A percentile compares a stretch with the other conserved stretches of the same genome.
These are phyloP conservation scores for Dillenia turbinata DNA, from an alignment of 164 flowering plant species.

Conservation along the genomic window DNA sequence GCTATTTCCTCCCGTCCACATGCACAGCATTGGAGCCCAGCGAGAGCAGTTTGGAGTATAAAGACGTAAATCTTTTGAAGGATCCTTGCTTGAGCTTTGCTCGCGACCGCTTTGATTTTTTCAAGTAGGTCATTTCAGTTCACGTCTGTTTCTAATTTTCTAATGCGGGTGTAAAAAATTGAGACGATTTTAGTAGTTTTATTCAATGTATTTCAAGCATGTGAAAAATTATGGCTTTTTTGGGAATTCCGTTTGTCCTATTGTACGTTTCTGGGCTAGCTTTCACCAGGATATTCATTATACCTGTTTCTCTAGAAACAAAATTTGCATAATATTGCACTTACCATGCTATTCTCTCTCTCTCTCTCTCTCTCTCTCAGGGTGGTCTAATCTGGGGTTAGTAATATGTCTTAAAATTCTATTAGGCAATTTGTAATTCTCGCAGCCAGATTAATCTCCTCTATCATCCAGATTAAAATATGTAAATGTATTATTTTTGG, in stretches of 20 bases:
- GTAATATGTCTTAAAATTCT: too few relatives aligned
- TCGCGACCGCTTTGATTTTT: constrained; percentile 68
- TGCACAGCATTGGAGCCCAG: too few relatives aligned
- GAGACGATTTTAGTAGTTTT: not conserved
- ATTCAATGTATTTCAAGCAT: not conserved
- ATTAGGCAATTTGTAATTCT: too few relatives aligned
- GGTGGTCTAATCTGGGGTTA: too few relatives aligned
- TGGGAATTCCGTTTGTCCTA: not conserved
- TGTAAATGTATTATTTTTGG: too few relatives aligned
- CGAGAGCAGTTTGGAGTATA: constrained; percentile 8
- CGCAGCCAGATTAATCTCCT: too few relatives aligned
- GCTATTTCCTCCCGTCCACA: constrained; percentile 31
- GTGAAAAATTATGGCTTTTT: not conserved
- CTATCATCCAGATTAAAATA: too few relatives aligned
- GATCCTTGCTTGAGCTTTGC: constrained; percentile 65
- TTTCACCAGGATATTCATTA: too few relatives aligned
- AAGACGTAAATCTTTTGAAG: constrained; percentile 43
- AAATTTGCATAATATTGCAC: too few relatives aligned
- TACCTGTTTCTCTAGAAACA: too few relatives aligned
- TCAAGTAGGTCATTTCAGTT: constrained; percentile 36
- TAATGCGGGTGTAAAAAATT: not conserved
- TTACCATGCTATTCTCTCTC: too few relatives aligned
- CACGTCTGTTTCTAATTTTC: not conserved
- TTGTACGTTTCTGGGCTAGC: not conserved
- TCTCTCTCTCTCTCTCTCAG: too few relatives aligned